A percentile compares a stretch with the other conserved stretches of the same genome.
phyloP scores from a whole-genome alignment of 192 early-diverging fungal species.

The Coemansia sp. region DNA sequence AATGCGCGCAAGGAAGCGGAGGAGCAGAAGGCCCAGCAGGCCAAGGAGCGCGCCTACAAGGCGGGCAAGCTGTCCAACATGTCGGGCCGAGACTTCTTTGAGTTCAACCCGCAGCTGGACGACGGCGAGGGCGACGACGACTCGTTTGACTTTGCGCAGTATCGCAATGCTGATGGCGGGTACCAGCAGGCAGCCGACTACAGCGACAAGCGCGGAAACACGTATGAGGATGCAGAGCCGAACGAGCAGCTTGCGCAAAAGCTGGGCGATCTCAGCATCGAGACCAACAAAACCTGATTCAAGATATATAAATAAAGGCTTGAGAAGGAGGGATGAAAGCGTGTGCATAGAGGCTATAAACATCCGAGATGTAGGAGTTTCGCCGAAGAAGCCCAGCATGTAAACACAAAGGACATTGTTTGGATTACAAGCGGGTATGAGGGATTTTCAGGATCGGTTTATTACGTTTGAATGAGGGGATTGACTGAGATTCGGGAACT shows the following conservation, averaged over 20 bases:
- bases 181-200: conserved; percentile 39
- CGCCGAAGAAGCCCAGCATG: too few relatives aligned
- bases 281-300: conserved; percentile 1
- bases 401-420: too few relatives aligned
- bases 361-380: too few relatives aligned
- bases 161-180: conserved; percentile 63
- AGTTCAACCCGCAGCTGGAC: conserved; percentile 92
- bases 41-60: conserved; percentile 79
- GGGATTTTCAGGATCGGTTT: too few relatives aligned
- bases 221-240: neutral
- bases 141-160: conserved; percentile 76
- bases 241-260: conserved; percentile 16
- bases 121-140: conserved; percentile 77
- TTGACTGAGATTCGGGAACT: neutral
- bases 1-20: conserved; percentile 68
- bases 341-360: too few relatives aligned
- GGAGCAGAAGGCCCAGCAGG: conserved; percentile 61
- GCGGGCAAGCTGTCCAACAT: conserved; percentile 89
- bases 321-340: too few relatives aligned
- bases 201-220: neutral
- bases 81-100: conserved; percentile 96
- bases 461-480: too few relatives aligned
- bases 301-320: too few relatives aligned
- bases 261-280: conserved; percentile 18
- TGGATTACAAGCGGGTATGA: too few relatives aligned